phyloP scores from a whole-genome alignment of 2,329 filamentous ascomycete species.

The Colletotrichum echinochloae region DNA sequence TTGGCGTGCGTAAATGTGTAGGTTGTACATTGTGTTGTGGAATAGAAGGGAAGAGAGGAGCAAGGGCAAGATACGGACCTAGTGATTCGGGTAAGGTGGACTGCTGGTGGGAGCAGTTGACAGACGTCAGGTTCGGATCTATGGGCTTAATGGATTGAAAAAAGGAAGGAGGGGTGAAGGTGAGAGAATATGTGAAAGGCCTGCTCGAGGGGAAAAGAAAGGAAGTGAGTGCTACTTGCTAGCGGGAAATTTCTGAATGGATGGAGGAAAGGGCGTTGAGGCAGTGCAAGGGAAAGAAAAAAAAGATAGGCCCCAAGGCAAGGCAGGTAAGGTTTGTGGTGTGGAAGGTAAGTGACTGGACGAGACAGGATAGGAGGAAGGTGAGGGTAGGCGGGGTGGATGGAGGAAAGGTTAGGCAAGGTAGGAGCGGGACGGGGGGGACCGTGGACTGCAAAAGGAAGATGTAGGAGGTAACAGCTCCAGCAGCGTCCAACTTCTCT shows the following conservation, averaged over 20 bases:
- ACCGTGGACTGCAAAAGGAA: not conserved
- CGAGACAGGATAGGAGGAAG: slow-evolving; percentile 17
- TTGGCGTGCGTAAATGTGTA: slow-evolving; percentile 1
- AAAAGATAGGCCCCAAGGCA: slow-evolving; percentile 35
- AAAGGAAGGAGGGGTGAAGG: slow-evolving; percentile 34
- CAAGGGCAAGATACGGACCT: slow-evolving; percentile 17
- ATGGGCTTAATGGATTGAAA: slow-evolving; percentile 33
- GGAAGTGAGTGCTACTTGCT: slow-evolving; percentile 24
- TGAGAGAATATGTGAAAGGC: slow-evolving; percentile 31
- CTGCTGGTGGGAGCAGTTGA: slow-evolving; percentile 32
- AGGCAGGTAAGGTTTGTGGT: slow-evolving; percentile 41
- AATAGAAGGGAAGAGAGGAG: slow-evolving; percentile 1
- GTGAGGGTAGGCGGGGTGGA: slow-evolving; percentile 35
- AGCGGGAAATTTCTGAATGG: slow-evolving; percentile 38
- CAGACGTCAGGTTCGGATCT: slow-evolving; percentile 27
- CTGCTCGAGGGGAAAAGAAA: slow-evolving; percentile 37
- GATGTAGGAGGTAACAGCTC: slow-evolving; percentile 1
- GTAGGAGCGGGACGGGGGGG: slow-evolving; percentile 25
- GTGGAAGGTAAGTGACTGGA: slow-evolving; percentile 39
- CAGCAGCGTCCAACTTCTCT: slow-evolving; percentile 9
- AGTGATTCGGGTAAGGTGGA: slow-evolving; percentile 37
- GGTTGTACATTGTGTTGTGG: not conserved
- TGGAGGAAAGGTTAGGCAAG: slow-evolving; percentile 27
- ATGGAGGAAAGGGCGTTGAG: slow-evolving; percentile 38
- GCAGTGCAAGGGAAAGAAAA: slow-evolving; percentile 41